phyloP scores from a whole-genome alignment of 1,284 basidiomycete species.

The Austropuccinia psidii region DNA sequence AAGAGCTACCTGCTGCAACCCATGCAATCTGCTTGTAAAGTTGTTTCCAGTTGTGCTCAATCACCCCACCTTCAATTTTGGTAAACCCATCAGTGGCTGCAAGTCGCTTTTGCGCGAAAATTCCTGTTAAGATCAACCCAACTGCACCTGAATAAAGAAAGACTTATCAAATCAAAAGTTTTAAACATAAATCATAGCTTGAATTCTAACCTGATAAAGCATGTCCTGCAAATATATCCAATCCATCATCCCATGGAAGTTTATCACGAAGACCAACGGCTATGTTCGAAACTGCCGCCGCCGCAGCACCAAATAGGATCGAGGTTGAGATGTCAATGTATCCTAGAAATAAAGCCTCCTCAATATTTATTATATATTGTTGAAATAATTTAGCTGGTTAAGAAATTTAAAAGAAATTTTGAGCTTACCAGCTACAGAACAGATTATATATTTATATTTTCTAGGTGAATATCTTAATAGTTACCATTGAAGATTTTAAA shows the following conservation, averaged over 20 bases:
- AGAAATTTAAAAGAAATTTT: not conserved
- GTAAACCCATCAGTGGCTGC: constrained; percentile 60
- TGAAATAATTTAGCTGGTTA: not conserved
- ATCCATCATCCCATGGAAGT: constrained; percentile 66
- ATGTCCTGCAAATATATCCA: constrained; percentile 50
- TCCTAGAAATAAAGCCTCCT: not conserved
- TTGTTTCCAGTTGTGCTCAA: constrained; percentile 61
- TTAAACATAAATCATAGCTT: constrained; percentile 38
- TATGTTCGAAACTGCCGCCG: constrained; percentile 70
- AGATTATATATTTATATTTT: not conserved
- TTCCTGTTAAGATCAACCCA: constrained; percentile 46
- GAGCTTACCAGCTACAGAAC: constrained; percentile 16
- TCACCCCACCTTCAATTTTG: constrained; percentile 61
- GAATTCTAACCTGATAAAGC: constrained; percentile 36
- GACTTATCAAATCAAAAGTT: constrained; percentile 56
- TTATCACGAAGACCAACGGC: constrained; percentile 65
- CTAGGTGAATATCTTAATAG: not conserved
- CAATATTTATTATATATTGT: not conserved
- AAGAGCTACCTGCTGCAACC: constrained; percentile 60
- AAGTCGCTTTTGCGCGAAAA: constrained; percentile 73
- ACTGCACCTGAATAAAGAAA: constrained; percentile 54
- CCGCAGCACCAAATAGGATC: constrained; percentile 66
- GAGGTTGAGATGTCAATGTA: constrained; percentile 55
- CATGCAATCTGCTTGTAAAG: constrained; percentile 78
- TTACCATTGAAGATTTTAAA: not conserved